Evolutionary conservation across 202 grass and related monocot genomes (phyloP), one percentile per base, ranked within the genome.

Genomic region (Carex sylvatica): DNA sequence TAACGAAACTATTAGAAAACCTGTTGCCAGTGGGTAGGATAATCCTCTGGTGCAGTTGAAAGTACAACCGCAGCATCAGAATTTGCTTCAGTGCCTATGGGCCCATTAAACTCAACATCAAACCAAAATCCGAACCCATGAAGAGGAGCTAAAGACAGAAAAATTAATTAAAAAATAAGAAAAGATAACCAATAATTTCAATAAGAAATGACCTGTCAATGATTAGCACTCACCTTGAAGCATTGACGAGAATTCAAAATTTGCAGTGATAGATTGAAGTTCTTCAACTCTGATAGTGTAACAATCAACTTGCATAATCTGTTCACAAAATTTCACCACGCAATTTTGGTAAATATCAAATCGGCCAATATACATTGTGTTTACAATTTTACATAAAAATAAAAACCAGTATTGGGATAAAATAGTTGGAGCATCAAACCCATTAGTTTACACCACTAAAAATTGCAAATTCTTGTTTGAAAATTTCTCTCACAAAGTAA

Each of bases 61-160:
- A 98, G 86, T 80, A 95, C 86, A 85, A 98, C 85, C 0, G 89
- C 58, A 38, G 88, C 82, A 89, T 95, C 92, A 54, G 63, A 36
- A 78, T 74, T 94, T 76, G 79, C 89, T 56, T 90, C 87, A 63
- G 52, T 88, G 51, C 85, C 64, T 80, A 66, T 85, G 81, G 91
- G 89, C 28, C 96, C 92, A 4, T 95, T 87, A 75, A 99, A 99
- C 64, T 93, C 92, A 0, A 99, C 91, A 92, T 99, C 93, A 53
- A 99, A 99, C 96, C 96, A 99, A 93, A 99, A 99, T 86, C 92
- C 96, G 74, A 99, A 99, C 35, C 96, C 96, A 93, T 99, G 91
- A 58, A 99, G 81, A 26, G 96, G 96, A 78, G 96, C 96, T 99
- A 75, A 61, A 74, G 46, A 70, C 26, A 65, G 80, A 76, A 88